Conservation (phyloP, 768 basidiomycete genomes). For the Rhodotorula kratochvilovae region DNA sequence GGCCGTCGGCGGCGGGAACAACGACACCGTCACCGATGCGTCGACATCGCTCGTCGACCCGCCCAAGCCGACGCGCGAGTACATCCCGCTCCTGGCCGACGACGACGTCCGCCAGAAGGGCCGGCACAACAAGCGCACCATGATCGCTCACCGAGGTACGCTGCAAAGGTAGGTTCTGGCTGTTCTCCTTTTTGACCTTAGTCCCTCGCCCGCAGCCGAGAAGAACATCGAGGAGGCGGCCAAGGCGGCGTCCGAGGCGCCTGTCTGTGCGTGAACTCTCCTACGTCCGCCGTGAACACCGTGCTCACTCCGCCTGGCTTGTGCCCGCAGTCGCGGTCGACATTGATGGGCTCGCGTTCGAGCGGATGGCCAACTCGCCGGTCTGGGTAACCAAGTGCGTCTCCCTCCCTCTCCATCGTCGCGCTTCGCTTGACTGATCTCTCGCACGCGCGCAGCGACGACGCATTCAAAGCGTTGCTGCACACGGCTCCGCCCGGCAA, state of each 20-base stretch:
- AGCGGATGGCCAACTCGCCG: slow-evolving; percentile 20
- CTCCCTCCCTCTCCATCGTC: background rate
- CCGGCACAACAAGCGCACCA: slow-evolving; percentile 28
- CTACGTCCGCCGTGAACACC: no score
- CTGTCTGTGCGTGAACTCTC: slow-evolving; percentile 24
- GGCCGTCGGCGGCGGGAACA: slow-evolving; percentile 10
- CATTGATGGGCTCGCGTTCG: slow-evolving; percentile 34
- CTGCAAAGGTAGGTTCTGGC: no score
- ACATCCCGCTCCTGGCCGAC: slow-evolving; percentile 27
- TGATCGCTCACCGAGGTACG: slow-evolving; percentile 22
- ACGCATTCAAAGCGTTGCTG: slow-evolving; percentile 28
- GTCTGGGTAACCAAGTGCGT: slow-evolving; percentile 34
- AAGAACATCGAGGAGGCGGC: slow-evolving; percentile 31
- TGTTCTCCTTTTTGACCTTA: background rate
- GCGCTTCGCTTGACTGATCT: background rate
- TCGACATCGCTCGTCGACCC: slow-evolving; percentile 14
- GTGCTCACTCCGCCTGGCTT: background rate
- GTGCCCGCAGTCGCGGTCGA: slow-evolving; percentile 29
- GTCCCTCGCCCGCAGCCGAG: slow-evolving; percentile 11
- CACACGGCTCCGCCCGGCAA: slow-evolving; percentile 29
- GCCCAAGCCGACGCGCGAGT: slow-evolving; percentile 12
- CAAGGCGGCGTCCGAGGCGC: slow-evolving; percentile 24
- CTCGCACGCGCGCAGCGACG: slow-evolving; percentile 20
- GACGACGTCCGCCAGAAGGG: slow-evolving; percentile 35
- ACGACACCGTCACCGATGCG: background rate